Conservation (phyloP, 495 filamentous ascomycete genomes). For the Bryoglossum gracile region DNA sequence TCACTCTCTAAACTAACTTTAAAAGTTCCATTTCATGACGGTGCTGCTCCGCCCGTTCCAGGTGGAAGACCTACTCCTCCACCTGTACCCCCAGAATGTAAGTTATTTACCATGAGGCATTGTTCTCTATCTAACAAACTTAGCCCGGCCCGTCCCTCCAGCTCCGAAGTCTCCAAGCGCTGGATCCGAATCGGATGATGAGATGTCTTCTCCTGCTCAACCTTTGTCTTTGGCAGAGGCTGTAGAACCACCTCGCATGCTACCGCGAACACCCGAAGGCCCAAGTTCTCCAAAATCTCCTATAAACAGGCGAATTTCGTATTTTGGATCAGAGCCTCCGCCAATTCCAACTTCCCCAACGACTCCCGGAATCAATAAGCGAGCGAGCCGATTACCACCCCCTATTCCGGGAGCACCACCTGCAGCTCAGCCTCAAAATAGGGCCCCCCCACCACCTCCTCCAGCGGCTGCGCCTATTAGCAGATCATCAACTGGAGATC, state of each 20-base stretch:
- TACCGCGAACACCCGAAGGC: slow-evolving; percentile 39
- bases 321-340: slow-evolving; percentile 35
- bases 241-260: slow-evolving; percentile 35
- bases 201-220: slow-evolving; percentile 62
- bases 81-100: slow-evolving; percentile 61
- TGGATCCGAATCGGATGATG: slow-evolving; percentile 90
- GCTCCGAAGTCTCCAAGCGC: slow-evolving; percentile 58
- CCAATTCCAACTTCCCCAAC: slow-evolving; percentile 43
- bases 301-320: slow-evolving; percentile 40
- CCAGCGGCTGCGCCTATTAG: slow-evolving; percentile 47
- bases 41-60: slow-evolving; percentile 50
- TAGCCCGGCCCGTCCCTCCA: slow-evolving; percentile 49
- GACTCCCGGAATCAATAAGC: slow-evolving; percentile 38
- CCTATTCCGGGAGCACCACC: slow-evolving; percentile 44
- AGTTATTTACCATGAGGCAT: slow-evolving; percentile 28
- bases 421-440: slow-evolving; percentile 47
- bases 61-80: slow-evolving; percentile 60
- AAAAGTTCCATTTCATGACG: slow-evolving; percentile 34
- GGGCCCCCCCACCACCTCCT: slow-evolving; percentile 75
- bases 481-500: slow-evolving; percentile 56
- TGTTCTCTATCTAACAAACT: slow-evolving; percentile 28
- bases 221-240: slow-evolving; percentile 30
- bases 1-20: slow-evolving; percentile 6
- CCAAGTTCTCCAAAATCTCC: slow-evolving; percentile 50
- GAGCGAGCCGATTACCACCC: slow-evolving; percentile 42